phyloP scores from a whole-genome alignment of 192 early-diverging fungal genomes.

The Coemansia sp. region DNA sequence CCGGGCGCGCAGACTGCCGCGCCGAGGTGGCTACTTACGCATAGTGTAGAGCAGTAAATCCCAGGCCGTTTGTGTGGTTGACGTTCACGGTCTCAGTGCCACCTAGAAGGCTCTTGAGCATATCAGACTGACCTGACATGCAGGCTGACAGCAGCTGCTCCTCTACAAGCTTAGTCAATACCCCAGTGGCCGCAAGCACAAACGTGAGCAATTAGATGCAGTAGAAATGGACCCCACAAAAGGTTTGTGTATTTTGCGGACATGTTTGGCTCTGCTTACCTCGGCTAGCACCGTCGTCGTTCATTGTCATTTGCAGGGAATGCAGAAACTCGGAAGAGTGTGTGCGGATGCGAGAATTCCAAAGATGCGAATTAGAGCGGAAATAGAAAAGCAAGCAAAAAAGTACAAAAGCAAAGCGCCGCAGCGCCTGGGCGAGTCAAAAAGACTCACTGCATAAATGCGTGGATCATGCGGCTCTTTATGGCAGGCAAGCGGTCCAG shows the following conservation, averaged over 20 bases:
- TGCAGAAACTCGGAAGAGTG: too few relatives aligned
- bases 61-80: constrained; percentile 63
- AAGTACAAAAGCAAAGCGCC: neutral
- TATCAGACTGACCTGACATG: constrained; percentile 67
- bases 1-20: too few relatives aligned
- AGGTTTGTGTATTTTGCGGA: too few relatives aligned
- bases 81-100: constrained; percentile 55
- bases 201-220: constrained; percentile 1
- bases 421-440: too few relatives aligned
- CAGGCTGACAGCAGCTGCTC: constrained; percentile 70
- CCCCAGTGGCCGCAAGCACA: neutral
- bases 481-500: constrained; percentile 65
- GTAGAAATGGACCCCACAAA: neutral
- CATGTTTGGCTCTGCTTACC: constrained; percentile 13
- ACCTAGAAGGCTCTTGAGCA: constrained; percentile 61
- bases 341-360: neutral
- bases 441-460: constrained; percentile 18
- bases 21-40: constrained; percentile 37
- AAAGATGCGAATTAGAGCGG: constrained; percentile 1
- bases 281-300: constrained; percentile 26
- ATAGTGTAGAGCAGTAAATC: constrained; percentile 69
- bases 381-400: constrained; percentile 5
- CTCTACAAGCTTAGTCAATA: constrained; percentile 48
- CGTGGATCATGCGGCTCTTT: constrained; percentile 55
- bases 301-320: constrained; percentile 11